Conservation (phyloP, 768 basidiomycete species). For the Rhodosporidiobolus sp. region DNA sequence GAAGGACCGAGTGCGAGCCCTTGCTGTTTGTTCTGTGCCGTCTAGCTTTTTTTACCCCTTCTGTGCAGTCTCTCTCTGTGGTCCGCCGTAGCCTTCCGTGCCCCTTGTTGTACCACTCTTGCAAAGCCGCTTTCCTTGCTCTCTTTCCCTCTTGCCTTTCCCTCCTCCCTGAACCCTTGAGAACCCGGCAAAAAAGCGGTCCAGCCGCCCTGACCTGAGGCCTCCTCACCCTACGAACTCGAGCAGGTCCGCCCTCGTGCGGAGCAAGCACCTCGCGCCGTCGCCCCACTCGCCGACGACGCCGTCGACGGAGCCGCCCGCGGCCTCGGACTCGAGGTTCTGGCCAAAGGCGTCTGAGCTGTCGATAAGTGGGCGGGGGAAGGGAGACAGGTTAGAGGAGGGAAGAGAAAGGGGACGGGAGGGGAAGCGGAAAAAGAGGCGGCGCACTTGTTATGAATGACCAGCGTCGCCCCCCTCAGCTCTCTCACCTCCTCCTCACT, state of each 20-base stretch:
- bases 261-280: conserved; percentile 21
- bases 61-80: neutral
- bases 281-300: conserved; percentile 23
- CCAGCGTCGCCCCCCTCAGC: conserved; percentile 20
- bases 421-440: too few relatives aligned
- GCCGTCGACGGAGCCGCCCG: conserved; percentile 36
- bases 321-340: conserved; percentile 40
- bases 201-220: too few relatives aligned
- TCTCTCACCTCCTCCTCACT: neutral
- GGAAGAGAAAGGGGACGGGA: too few relatives aligned
- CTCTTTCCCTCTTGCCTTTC: too few relatives aligned
- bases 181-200: too few relatives aligned
- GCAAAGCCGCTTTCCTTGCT: neutral
- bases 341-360: conserved; percentile 38
- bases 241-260: conserved; percentile 20
- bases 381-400: too few relatives aligned
- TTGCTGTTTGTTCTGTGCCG: neutral
- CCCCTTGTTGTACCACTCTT: neutral
- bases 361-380: too few relatives aligned
- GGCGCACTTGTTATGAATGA: conserved; percentile 38
- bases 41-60: neutral
- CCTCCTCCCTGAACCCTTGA: too few relatives aligned
- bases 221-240: neutral
- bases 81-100: neutral
- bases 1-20: neutral